Evolutionary conservation across 225 moss, liverwort and hornwort genomes (phyloP), one percentile per base, ranked within the genome.

Genomic region (Straminergon stramineum): DNA sequence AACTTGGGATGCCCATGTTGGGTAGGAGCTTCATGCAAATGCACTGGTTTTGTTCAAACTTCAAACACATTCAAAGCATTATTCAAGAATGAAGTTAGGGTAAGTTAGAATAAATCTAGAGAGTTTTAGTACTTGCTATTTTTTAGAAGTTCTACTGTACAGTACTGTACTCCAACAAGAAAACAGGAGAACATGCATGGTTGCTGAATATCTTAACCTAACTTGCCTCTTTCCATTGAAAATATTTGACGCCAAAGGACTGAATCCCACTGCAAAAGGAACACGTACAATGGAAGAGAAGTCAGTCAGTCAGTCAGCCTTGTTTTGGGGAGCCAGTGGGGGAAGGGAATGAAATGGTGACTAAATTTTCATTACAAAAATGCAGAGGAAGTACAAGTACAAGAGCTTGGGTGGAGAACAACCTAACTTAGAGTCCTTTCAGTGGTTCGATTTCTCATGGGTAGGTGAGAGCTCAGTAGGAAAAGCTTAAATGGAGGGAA

Each of bases 341-440:
- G 11, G 52, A 76, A 34, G 75, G 12, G 52, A 52, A 32, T 20
- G 51, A 52, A 75, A 19, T 2, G 4, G 1, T 12, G 20, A 32
- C 35, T 6, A 35, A 66, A 69, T 15, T 39, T 81, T 61, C 43
- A 7, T n/a, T 24, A 15, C 28, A 27, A 63, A 75, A 61, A 15
- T 52, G 37, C 10, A 5, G 84, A 39, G 48, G 48, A 48, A 48
- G 14, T 41, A 81, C 19, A 28, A 34, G 84, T 73, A 76, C 66
- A 4, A 56, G 77, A 28, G 20, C 19, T 17, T 37, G 52, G 15
- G n/a, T 32, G 75, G 52, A 35, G 23, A 48, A 56, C 91, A 70
- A 89, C 89, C 91, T 85, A 70, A 89, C 89, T 89, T 85, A 87
- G 14, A 70, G 70, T 70, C 24, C 92, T 86, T 90, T 62, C 75